Conservation (phyloP, 1,284 basidiomycete genomes). For the Trichosporon faecale region DNA sequence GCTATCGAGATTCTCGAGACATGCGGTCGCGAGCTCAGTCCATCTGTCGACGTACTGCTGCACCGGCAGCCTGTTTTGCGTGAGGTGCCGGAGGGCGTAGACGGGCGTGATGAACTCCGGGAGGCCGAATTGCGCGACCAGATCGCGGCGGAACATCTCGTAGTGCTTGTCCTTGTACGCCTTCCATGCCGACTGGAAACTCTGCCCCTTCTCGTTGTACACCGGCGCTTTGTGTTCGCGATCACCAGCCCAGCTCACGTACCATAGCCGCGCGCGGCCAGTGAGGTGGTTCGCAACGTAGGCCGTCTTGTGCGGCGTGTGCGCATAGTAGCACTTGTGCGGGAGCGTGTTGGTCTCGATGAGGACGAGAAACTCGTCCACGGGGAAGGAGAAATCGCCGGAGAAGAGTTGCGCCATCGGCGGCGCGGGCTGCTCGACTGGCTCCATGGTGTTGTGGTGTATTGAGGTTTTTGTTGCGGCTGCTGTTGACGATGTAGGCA, state of each 20-base stretch:
- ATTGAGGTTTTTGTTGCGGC: no score
- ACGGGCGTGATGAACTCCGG: not conserved
- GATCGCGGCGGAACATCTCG: not conserved
- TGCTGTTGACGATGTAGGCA: no score
- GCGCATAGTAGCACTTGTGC: constrained; percentile 8
- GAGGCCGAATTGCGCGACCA: not conserved
- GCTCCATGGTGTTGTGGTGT: not conserved
- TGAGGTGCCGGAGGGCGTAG: not conserved
- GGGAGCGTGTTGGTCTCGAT: not conserved
- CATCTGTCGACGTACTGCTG: not conserved
- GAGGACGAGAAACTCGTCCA: not conserved
- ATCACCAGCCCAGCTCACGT: not conserved
- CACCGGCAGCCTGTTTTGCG: not conserved
- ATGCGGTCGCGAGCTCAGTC: not conserved
- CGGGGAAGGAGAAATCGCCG: not conserved
- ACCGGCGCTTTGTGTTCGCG: not conserved
- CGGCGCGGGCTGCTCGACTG: not conserved
- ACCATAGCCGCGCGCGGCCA: not conserved
- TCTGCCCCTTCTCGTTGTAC: not conserved
- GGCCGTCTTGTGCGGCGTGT: constrained; percentile 1
- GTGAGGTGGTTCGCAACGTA: not conserved
- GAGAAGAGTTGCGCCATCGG: not conserved
- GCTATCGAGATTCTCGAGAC: not conserved
- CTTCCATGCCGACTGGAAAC: not conserved
- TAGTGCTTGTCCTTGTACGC: constrained; percentile 7